Conservation (phyloP, 305 asterid genomes). For the Withania somnifera region DNA sequence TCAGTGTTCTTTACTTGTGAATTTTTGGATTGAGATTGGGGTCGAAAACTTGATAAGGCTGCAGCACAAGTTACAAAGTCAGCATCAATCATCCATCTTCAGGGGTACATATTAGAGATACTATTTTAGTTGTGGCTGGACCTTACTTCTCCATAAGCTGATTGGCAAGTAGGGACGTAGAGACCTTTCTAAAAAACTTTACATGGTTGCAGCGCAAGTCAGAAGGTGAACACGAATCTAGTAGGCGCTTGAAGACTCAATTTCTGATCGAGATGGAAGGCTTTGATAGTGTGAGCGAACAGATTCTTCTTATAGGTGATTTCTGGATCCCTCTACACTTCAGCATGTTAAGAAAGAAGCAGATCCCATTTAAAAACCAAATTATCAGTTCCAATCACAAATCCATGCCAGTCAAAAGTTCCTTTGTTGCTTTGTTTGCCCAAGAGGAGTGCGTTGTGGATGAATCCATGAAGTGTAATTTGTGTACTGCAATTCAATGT, state of each 20-base stretch:
- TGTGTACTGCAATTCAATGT: not conserved
- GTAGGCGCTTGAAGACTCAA: conserved; percentile 95
- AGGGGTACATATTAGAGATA: not conserved
- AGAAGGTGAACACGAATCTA: conserved; percentile 97
- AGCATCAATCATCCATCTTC: not conserved
- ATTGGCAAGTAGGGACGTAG: conserved; percentile 1
- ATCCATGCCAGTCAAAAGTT: not conserved
- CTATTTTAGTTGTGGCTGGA: not conserved
- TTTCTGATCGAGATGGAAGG: conserved; percentile 99
- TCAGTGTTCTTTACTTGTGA: not conserved
- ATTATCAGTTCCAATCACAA: not conserved
- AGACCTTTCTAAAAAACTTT: conserved; percentile 7
- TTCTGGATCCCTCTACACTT: not conserved
- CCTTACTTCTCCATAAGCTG: not conserved
- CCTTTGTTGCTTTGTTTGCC: not conserved
- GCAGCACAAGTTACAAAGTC: not conserved
- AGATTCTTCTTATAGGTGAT: conserved; percentile 85
- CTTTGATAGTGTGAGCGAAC: conserved; percentile 81
- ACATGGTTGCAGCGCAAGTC: conserved; percentile 80
- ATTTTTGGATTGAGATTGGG: not conserved
- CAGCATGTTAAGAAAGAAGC: not conserved
- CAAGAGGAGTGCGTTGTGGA: not conserved
- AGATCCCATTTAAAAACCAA: not conserved
- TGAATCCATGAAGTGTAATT: not conserved
- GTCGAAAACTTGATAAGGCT: not conserved